phyloP scores from a whole-genome alignment of 345 rosid species.

The Hypericum perforatum region DNA sequence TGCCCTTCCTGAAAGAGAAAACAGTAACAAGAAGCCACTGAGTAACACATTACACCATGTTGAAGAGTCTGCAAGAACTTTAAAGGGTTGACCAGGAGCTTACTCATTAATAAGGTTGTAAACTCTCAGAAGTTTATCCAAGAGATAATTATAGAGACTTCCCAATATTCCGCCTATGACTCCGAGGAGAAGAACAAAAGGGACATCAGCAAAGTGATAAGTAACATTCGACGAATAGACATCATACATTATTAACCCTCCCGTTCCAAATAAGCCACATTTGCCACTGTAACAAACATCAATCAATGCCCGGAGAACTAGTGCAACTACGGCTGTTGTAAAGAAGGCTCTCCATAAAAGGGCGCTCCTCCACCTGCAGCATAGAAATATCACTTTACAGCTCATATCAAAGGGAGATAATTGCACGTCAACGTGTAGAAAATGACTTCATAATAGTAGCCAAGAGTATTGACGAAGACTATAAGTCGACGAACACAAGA shows the following conservation, averaged over 20 bases:
- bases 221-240: slow-evolving; percentile 55
- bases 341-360: slow-evolving; percentile 91
- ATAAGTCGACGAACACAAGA: too few relatives aligned
- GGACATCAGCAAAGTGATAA: slow-evolving; percentile 72
- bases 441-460: background rate
- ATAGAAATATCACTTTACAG: too few relatives aligned
- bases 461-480: too few relatives aligned
- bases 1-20: slow-evolving; percentile 50
- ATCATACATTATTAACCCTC: slow-evolving; percentile 87
- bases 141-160: slow-evolving; percentile 62
- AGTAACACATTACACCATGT: slow-evolving; percentile 1
- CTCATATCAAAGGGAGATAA: background rate
- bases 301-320: slow-evolving; percentile 74
- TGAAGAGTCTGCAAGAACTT: slow-evolving; percentile 7
- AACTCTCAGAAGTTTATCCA: slow-evolving; percentile 56
- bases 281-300: slow-evolving; percentile 75
- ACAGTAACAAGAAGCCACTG: slow-evolving; percentile 10
- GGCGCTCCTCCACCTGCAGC: slow-evolving; percentile 80
- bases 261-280: slow-evolving; percentile 87
- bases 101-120: slow-evolving; percentile 70
- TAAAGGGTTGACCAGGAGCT: slow-evolving; percentile 21
- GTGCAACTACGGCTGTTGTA: slow-evolving; percentile 78
- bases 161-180: slow-evolving; percentile 82
- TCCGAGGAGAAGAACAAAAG: slow-evolving; percentile 71
- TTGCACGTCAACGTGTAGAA: background rate